Conservation (phyloP, 768 basidiomycete species). For the Mycena leptocephala region DNA sequence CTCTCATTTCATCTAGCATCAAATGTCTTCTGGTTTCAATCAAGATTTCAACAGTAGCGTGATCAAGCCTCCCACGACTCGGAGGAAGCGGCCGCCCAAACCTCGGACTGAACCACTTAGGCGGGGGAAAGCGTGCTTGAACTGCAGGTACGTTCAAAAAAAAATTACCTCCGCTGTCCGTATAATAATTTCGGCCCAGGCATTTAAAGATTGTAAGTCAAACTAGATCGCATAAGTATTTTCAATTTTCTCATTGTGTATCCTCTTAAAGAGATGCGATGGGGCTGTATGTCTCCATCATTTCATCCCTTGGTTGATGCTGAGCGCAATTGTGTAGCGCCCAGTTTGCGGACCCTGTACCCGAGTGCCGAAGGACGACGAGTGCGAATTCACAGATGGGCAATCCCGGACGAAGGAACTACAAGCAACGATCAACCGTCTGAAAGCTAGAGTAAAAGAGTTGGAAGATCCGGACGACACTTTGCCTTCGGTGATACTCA, state of each 20-base stretch:
- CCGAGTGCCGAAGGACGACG: constrained; percentile 55
- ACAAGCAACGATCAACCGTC: constrained; percentile 55
- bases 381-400: constrained; percentile 65
- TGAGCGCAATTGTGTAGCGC: constrained; percentile 16
- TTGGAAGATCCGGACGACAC: constrained; percentile 46
- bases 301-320: neutral
- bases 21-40: constrained; percentile 12
- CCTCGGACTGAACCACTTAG: constrained; percentile 38
- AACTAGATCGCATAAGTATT: too few relatives aligned
- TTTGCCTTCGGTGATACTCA: constrained; percentile 26
- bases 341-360: constrained; percentile 58
- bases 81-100: constrained; percentile 33
- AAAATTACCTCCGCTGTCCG: too few relatives aligned
- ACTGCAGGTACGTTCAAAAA: constrained; percentile 40
- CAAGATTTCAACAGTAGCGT: neutral
- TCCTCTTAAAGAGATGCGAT: constrained; percentile 35
- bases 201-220: constrained; percentile 32
- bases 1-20: neutral
- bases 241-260: neutral
- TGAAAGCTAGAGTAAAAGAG: constrained; percentile 56
- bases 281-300: constrained; percentile 26
- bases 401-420: constrained; percentile 56
- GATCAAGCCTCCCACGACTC: constrained; percentile 11
- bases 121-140: constrained; percentile 43
- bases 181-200: neutral